Evolutionary conservation across 2,329 filamentous ascomycete genomes (phyloP).

Genomic region (Diaporthe sp.): DNA sequence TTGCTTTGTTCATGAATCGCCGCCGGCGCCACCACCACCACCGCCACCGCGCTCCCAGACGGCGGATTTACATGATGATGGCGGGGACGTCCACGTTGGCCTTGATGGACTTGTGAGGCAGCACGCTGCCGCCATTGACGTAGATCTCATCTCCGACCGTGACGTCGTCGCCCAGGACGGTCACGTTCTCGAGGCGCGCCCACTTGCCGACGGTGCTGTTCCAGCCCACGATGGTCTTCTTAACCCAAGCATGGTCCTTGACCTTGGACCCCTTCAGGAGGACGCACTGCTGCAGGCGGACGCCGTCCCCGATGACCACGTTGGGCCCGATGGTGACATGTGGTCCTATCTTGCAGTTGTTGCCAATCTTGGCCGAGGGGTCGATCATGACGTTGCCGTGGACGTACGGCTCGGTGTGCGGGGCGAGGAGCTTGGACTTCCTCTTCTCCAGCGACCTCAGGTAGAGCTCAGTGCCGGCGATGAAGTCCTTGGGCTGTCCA

Average conservation of each 20-base stretch:
- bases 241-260: slow-evolving; percentile 99
- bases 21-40: not conserved
- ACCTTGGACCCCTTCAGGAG: slow-evolving; percentile 90
- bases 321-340: slow-evolving; percentile 97
- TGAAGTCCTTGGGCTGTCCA: slow-evolving; percentile 98
- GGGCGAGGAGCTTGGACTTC: slow-evolving; percentile 84
- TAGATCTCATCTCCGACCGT: slow-evolving; percentile 98
- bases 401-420: slow-evolving; percentile 81
- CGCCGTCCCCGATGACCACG: slow-evolving; percentile 93
- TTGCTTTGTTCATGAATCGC: slow-evolving; percentile 10
- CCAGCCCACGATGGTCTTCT: slow-evolving; percentile 98
- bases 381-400: slow-evolving; percentile 97
- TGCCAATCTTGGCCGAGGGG: slow-evolving; percentile 93
- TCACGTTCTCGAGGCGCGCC: slow-evolving; percentile 97
- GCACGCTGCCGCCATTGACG: slow-evolving; percentile 94
- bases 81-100: slow-evolving; percentile 88
- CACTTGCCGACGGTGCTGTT: slow-evolving; percentile 96
- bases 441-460: slow-evolving; percentile 93
- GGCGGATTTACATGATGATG: slow-evolving; percentile 71
- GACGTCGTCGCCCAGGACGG: slow-evolving; percentile 97
- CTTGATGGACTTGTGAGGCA: slow-evolving; percentile 99
- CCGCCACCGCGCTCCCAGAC: not conserved
- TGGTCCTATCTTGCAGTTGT: slow-evolving; percentile 97
- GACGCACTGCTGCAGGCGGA: slow-evolving; percentile 93
- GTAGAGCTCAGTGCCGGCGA: slow-evolving; percentile 95